These are phyloP conservation scores for Entophlyctis luteolus DNA, from an alignment of 192 early-diverging fungal species.

Conservation along the genomic window DNA sequence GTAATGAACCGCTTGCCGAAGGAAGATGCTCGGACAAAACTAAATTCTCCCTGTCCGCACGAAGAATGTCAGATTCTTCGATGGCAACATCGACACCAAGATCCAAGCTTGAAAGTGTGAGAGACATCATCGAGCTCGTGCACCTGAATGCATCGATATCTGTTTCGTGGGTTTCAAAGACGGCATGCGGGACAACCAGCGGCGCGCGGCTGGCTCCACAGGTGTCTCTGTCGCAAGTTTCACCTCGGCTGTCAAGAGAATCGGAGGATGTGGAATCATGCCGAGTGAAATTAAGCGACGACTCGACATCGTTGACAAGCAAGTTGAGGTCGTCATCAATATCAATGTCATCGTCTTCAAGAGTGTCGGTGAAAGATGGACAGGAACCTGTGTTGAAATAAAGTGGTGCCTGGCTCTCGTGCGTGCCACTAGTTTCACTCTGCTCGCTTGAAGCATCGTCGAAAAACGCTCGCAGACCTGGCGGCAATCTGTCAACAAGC, in stretches of 20 bases:
- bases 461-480: neutral
- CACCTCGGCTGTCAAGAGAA: neutral
- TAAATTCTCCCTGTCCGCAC: too few relatives aligned
- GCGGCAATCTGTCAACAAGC: neutral
- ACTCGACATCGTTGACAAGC: neutral
- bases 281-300: neutral
- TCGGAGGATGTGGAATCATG: neutral
- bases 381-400: too few relatives aligned
- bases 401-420: too few relatives aligned
- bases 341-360: neutral
- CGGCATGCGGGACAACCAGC: neutral
- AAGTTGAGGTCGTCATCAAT: neutral
- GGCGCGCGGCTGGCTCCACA: neutral
- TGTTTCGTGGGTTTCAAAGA: neutral
- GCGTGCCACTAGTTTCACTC: too few relatives aligned
- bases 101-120: conserved; percentile 4
- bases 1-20: too few relatives aligned
- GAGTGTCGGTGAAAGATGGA: neutral
- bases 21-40: too few relatives aligned
- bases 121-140: neutral
- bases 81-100: neutral
- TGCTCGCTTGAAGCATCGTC: neutral
- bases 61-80: too few relatives aligned
- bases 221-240: neutral
- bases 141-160: neutral